phyloP scores from a whole-genome alignment of 306 rosid genomes.

The Casuarina glauca region DNA sequence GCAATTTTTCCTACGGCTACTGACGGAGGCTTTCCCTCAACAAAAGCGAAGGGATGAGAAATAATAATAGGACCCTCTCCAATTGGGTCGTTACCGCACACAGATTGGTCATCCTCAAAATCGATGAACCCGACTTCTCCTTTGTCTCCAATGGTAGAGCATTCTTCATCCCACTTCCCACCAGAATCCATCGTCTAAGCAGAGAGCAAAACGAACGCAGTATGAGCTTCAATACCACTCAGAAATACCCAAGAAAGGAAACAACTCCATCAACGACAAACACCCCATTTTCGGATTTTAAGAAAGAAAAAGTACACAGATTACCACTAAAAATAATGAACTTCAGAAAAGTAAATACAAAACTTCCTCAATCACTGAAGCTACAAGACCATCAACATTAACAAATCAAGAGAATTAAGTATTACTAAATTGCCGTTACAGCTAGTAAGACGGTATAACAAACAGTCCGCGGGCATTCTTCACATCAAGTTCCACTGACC shows the following conservation, averaged over 20 bases:
- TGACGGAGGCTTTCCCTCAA: conserved; percentile 68
- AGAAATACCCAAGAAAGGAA: conserved; percentile 17
- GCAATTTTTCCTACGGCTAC: conserved; percentile 51
- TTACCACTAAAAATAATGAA: background rate
- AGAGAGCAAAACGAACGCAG: conserved; percentile 26
- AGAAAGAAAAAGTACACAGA: background rate
- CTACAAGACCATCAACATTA: background rate
- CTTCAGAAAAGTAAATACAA: background rate
- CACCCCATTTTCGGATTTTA: background rate
- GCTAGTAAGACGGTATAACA: background rate
- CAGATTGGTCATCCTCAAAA: conserved; percentile 72
- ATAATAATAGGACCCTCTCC: conserved; percentile 57
- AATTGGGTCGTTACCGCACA: conserved; percentile 52
- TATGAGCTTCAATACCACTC: conserved; percentile 33
- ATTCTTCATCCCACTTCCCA: conserved; percentile 58
- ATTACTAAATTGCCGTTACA: background rate
- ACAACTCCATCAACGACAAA: background rate
- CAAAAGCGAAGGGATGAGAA: conserved; percentile 71
- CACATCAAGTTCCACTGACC: background rate
- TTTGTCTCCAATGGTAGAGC: conserved; percentile 71
- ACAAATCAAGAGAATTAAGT: background rate
- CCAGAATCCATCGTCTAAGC: conserved; percentile 55
- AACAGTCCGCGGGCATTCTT: background rate
- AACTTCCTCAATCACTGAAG: background rate
- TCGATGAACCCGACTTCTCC: conserved; percentile 82